Base-by-base conservation (phyloP, 1,139 yeast species). In the Hyphopichia pseudoburtonii region DNA sequence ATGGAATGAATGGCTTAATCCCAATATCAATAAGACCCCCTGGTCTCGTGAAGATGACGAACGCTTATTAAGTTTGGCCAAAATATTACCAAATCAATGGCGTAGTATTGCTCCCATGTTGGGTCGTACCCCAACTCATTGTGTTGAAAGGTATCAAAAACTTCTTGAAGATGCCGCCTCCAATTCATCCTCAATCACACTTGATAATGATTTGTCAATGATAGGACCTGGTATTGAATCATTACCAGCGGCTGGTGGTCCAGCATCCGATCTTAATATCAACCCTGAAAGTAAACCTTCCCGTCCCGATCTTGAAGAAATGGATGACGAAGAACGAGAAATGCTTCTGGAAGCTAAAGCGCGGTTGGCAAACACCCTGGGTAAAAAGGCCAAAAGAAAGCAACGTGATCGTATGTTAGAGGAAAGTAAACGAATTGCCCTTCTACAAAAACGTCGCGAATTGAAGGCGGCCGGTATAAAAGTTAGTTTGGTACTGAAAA, bases 261-360 rank as follows among this genome's bases (percentile, higher is more conserved):
- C 57, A 10, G 3, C 5, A 16, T 62, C 62, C 3, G 88, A 80
- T 39, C 53, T 82, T 16, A 85, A 85, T 49, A 69, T 86, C 12
- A 72, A 78, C 44, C 87, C 94, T 0, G 97, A 90, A 52, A 74
- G 87, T n/a, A 76, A 76, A 45, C 89, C 90, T 1, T 94, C 97
- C 0, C 70, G 78, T 42, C 95, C 96, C 0, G 95, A 86, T 57
- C 78, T 80, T 2, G 82, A 77, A 9, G 88, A 82, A 31, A 66
- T 88, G 70, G 90, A 82, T 42, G 97, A 89, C 38, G 96, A 88
- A 43, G 96, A 92, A 51, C 66, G 78, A 43, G 97, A 92, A 56
- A 89, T 92, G 97, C 63, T 92, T 9, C 80, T 90, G 8, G 98
- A 92, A 55, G 97, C 98, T 0, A 76, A 86, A 38, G 96, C 97